phyloP scores from a whole-genome alignment of 805 yeast species.

The Lipomyces orientalis region DNA sequence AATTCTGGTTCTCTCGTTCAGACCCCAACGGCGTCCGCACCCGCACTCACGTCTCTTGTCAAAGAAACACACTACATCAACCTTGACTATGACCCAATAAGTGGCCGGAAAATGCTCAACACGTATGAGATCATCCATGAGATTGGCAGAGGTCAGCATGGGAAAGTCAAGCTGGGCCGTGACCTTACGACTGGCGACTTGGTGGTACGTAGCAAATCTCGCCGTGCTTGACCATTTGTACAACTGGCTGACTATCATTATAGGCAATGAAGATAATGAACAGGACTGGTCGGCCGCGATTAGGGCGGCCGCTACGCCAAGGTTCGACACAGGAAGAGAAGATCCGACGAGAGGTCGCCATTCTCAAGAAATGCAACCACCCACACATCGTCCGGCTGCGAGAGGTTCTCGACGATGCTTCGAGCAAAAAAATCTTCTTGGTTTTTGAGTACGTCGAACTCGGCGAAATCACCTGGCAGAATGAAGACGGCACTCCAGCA shows the following conservation, averaged over 20 bases:
- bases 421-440: constrained; percentile 82
- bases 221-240: neutral
- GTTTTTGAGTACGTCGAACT: constrained; percentile 87
- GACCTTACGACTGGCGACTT: constrained; percentile 59
- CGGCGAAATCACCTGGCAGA: constrained; percentile 90
- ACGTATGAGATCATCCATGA: constrained; percentile 87
- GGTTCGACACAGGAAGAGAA: constrained; percentile 66
- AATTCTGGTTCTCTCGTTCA: constrained; percentile 13
- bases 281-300: constrained; percentile 62
- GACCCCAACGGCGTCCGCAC: neutral
- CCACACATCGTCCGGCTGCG: constrained; percentile 87
- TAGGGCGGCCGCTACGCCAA: constrained; percentile 50
- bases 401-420: constrained; percentile 87
- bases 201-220: constrained; percentile 30
- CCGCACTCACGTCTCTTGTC: constrained; percentile 48
- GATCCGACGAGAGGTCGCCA: constrained; percentile 85
- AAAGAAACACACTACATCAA: constrained; percentile 82
- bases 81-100: constrained; percentile 87
- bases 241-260: neutral
- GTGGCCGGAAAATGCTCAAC: constrained; percentile 79
- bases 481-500: constrained; percentile 59
- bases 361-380: constrained; percentile 89
- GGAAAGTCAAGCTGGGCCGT: constrained; percentile 91
- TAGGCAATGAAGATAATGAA: constrained; percentile 89
- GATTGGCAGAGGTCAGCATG: constrained; percentile 96